Conservation (phyloP, 1,139 yeast species). For the Pichia sp. region DNA sequence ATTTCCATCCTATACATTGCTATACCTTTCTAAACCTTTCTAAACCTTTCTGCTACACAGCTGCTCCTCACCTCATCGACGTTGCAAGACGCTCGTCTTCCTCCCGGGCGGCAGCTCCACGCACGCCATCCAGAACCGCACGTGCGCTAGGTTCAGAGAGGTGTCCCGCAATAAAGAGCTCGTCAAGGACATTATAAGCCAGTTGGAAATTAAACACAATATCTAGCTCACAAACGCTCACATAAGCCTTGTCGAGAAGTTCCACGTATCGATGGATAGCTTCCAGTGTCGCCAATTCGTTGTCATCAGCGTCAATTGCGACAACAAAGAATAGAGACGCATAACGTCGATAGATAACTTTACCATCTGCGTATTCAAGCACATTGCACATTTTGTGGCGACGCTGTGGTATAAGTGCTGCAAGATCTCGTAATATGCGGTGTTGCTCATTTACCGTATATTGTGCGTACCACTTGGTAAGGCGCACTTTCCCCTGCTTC, state of each 20-base stretch:
- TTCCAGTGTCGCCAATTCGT: conserved; percentile 81
- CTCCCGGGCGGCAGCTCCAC: conserved; percentile 74
- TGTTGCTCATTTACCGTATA: conserved; percentile 75
- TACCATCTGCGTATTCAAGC: conserved; percentile 81
- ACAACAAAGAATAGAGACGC: conserved; percentile 88
- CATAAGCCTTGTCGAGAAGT: conserved; percentile 91
- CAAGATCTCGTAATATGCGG: conserved; percentile 75
- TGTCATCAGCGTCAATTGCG: conserved; percentile 77
- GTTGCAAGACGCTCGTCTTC: conserved; percentile 42
- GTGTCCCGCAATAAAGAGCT: conserved; percentile 73
- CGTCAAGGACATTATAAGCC: conserved; percentile 89
- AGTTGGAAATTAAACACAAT: conserved; percentile 91
- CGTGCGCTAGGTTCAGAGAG: conserved; percentile 77
- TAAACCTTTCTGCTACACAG: no score
- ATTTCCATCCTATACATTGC: background rate
- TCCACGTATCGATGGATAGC: conserved; percentile 90
- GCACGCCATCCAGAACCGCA: conserved; percentile 69
- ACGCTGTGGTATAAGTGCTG: conserved; percentile 76
- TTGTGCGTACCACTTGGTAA: conserved; percentile 89
- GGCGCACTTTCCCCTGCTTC: conserved; percentile 90
- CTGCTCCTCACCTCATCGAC: conserved; percentile 1
- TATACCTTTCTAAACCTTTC: background rate
- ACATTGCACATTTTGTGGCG: conserved; percentile 96
- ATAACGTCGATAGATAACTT: conserved; percentile 83
- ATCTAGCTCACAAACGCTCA: conserved; percentile 92